A percentile compares a stretch with the other conserved stretches of the same genome.
Conservation (phyloP, 2,329 filamentous ascomycete genomes). For the Tolypocladium ophioglossoides region DNA sequence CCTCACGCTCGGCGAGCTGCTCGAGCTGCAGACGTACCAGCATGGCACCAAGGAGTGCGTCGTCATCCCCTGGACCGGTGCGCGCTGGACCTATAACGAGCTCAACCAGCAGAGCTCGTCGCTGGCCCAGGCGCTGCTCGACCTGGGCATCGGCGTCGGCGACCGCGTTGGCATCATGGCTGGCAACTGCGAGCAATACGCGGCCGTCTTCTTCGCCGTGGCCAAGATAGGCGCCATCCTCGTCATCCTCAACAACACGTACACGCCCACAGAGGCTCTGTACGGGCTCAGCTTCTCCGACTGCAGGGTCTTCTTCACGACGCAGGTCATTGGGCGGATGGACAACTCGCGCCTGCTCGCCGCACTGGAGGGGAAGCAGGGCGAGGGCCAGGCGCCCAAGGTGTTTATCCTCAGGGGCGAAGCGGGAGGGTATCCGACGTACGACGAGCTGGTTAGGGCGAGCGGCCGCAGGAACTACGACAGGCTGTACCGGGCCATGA, state of each 20-base stretch:
- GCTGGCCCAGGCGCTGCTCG: slow-evolving; percentile 54
- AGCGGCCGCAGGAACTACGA: slow-evolving; percentile 38
- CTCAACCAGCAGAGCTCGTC: slow-evolving; percentile 51
- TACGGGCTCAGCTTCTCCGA: slow-evolving; percentile 62
- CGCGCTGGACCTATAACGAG: slow-evolving; percentile 61
- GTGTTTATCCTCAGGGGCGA: slow-evolving; percentile 52
- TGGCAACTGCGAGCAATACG: slow-evolving; percentile 72
- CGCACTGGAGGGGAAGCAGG: slow-evolving; percentile 35
- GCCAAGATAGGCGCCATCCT: slow-evolving; percentile 57
- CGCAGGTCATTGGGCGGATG: slow-evolving; percentile 54
- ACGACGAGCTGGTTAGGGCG: slow-evolving; percentile 44
- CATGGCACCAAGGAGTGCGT: slow-evolving; percentile 58
- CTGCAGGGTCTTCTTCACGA: slow-evolving; percentile 65
- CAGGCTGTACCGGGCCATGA: slow-evolving; percentile 40
- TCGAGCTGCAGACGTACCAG: slow-evolving; percentile 58
- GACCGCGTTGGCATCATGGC: slow-evolving; percentile 70
- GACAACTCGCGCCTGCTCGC: slow-evolving; percentile 51
- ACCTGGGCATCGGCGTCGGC: slow-evolving; percentile 54
- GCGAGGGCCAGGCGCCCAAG: slow-evolving; percentile 21
- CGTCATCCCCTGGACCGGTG: slow-evolving; percentile 65
- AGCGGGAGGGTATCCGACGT: slow-evolving; percentile 44
- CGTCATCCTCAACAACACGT: slow-evolving; percentile 75
- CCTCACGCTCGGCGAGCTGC: slow-evolving; percentile 60
- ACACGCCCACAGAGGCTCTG: slow-evolving; percentile 61
- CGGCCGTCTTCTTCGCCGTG: slow-evolving; percentile 63